phyloP scores from a whole-genome alignment of 139 green algal species.

The Chlorella sp. region DNA sequence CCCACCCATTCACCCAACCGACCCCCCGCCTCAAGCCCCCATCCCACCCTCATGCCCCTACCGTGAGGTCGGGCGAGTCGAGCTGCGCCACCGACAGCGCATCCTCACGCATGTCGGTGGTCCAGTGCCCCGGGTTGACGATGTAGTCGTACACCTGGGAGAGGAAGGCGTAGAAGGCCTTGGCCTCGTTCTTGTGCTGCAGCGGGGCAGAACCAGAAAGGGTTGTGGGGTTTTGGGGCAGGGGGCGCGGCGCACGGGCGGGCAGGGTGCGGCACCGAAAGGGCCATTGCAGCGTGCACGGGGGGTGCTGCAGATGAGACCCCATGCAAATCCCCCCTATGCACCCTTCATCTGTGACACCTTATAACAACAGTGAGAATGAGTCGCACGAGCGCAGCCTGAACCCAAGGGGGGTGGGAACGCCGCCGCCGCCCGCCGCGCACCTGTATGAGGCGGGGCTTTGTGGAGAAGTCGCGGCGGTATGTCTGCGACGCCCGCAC shows the following conservation, averaged over 20 bases:
- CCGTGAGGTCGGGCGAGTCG: conserved; percentile 77
- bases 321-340: background rate
- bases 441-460: conserved; percentile 35
- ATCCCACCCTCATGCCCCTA: conserved; percentile 17
- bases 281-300: too few species aligned
- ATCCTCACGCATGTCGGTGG: conserved; percentile 92
- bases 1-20: background rate
- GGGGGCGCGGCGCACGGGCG: background rate
- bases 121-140: conserved; percentile 87
- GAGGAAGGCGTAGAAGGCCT: conserved; percentile 90
- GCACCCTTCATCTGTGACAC: background rate
- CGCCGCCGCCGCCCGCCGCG: background rate
- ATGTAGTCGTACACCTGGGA: conserved; percentile 43
- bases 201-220: conserved; percentile 44
- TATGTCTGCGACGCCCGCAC: conserved; percentile 1
- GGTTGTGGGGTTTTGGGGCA: background rate
- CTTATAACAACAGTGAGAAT: too few species aligned
- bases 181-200: conserved; percentile 96
- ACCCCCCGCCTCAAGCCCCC: background rate
- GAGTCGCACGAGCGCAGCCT: background rate
- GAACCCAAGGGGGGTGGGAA: background rate
- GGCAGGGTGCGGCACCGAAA: background rate
- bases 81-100: conserved; percentile 86
- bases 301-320: too few species aligned
- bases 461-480: background rate